A percentile compares a stretch with the other conserved stretches of the same genome.
Evolutionary conservation across 495 filamentous ascomycete genomes (phyloP).

Genomic region (Cercophora samala): DNA sequence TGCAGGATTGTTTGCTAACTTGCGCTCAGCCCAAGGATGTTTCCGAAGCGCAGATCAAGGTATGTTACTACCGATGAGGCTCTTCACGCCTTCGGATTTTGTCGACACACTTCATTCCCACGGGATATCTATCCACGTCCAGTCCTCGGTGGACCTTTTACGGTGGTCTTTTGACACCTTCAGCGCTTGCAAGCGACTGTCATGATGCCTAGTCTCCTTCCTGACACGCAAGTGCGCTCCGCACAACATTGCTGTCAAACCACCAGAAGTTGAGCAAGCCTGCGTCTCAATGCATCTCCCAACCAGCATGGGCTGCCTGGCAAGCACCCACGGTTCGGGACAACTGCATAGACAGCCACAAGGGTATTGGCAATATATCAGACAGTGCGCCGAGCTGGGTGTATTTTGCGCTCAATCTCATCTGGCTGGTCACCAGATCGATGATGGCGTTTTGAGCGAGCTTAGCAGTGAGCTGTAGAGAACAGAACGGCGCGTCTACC

Average conservation of each 20-base stretch:
- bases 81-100: slow-evolving; percentile 50
- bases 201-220: slow-evolving; percentile 41
- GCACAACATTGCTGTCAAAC: slow-evolving; percentile 25
- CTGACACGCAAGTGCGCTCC: slow-evolving; percentile 26
- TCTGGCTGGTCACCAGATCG: slow-evolving; percentile 35
- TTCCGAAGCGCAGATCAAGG: slow-evolving; percentile 93
- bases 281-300: slow-evolving; percentile 39
- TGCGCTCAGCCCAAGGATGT: slow-evolving; percentile 79
- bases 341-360: slow-evolving; percentile 20
- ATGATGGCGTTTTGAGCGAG: slow-evolving; percentile 27
- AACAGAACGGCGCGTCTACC: background rate
- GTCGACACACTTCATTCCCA: slow-evolving; percentile 46
- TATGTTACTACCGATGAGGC: slow-evolving; percentile 88
- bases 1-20: slow-evolving; percentile 47
- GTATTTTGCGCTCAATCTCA: slow-evolving; percentile 19
- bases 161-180: slow-evolving; percentile 22
- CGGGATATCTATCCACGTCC: slow-evolving; percentile 43
- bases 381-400: slow-evolving; percentile 25
- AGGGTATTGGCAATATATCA: slow-evolving; percentile 25
- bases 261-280: slow-evolving; percentile 48
- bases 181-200: slow-evolving; percentile 27
- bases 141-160: slow-evolving; percentile 39
- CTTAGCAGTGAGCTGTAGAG: slow-evolving; percentile 33
- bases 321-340: slow-evolving; percentile 43
- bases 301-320: slow-evolving; percentile 47